Evolutionary conservation across 2,329 filamentous ascomycete genomes (phyloP).

Genomic region (Aspergillus aculeatinus): DNA sequence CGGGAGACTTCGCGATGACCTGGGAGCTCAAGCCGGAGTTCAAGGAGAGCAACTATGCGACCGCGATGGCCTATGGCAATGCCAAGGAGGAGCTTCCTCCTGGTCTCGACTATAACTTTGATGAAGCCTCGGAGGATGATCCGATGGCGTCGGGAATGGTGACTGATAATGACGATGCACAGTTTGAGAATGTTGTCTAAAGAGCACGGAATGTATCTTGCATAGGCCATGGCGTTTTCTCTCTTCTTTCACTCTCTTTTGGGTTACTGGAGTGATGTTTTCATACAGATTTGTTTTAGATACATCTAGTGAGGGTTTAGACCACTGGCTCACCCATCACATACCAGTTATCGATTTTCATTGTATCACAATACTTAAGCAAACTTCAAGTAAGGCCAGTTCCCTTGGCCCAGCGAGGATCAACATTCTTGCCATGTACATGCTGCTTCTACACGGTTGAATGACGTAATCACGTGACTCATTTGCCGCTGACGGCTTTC

Average conservation of each 20-base stretch:
- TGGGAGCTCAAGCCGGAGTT: constrained; percentile 79
- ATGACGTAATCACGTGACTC: neutral
- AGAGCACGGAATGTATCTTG: constrained; percentile 20
- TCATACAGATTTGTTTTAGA: constrained; percentile 15
- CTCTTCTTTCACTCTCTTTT: neutral
- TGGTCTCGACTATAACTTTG: constrained; percentile 47
- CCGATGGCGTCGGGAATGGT: constrained; percentile 50
- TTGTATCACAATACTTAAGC: neutral
- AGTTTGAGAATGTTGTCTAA: constrained; percentile 75
- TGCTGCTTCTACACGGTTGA: neutral
- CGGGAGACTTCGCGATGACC: constrained; percentile 78
- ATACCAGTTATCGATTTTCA: neutral
- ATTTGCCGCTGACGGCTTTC: neutral
- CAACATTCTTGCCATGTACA: too few species aligned
- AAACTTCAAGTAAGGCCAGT: neutral
- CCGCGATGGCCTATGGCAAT: constrained; percentile 41
- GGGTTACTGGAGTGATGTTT: constrained; percentile 13
- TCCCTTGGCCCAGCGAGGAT: neutral
- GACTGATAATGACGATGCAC: constrained; percentile 64
- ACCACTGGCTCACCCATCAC: neutral
- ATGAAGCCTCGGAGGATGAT: constrained; percentile 53
- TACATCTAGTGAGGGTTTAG: constrained; percentile 8
- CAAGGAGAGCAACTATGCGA: constrained; percentile 52
- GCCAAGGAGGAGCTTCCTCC: constrained; percentile 54
- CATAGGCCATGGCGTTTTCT: constrained; percentile 26